Conservation (phyloP, 1,284 basidiomycete species). For the Puccinia novopanici region DNA sequence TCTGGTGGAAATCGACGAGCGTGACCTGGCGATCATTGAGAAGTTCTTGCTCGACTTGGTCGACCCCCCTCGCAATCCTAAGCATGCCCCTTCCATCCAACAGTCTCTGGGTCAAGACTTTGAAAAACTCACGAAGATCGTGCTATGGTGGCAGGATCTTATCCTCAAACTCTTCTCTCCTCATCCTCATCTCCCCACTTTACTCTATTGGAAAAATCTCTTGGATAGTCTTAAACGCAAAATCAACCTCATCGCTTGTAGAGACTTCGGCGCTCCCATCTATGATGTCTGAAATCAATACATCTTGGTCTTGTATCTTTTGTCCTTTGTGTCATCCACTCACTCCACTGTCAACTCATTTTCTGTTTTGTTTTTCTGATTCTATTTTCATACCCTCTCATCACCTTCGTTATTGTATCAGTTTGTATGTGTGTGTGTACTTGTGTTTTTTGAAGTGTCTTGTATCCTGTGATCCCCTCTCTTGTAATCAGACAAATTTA, state of each 20-base stretch:
- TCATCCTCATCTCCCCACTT: not conserved
- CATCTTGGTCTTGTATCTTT: not conserved
- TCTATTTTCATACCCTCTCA: not conserved
- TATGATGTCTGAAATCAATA: not conserved
- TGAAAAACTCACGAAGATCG: conserved; percentile 30
- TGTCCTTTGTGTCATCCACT: too few species aligned
- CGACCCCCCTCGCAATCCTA: not conserved
- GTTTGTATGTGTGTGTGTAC: too few species aligned
- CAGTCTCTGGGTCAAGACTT: conserved; percentile 38
- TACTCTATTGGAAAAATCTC: conserved; percentile 21
- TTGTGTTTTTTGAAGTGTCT: too few species aligned
- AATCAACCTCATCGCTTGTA: not conserved
- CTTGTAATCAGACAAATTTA: too few species aligned
- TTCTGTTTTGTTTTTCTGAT: not conserved
- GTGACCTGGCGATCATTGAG: conserved; percentile 15
- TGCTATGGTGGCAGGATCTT: conserved; percentile 34
- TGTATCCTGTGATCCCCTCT: too few species aligned
- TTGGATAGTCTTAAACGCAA: conserved; percentile 18
- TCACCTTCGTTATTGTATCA: not conserved
- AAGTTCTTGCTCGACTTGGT: conserved; percentile 28
- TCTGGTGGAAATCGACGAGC: conserved; percentile 5
- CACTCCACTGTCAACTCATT: too few species aligned
- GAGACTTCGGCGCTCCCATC: conserved; percentile 26
- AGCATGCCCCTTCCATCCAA: not conserved
- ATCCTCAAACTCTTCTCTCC: not conserved